These are phyloP conservation scores for Neonectria ditissima DNA, from an alignment of 2,329 filamentous ascomycete species.

Conservation along the genomic window DNA sequence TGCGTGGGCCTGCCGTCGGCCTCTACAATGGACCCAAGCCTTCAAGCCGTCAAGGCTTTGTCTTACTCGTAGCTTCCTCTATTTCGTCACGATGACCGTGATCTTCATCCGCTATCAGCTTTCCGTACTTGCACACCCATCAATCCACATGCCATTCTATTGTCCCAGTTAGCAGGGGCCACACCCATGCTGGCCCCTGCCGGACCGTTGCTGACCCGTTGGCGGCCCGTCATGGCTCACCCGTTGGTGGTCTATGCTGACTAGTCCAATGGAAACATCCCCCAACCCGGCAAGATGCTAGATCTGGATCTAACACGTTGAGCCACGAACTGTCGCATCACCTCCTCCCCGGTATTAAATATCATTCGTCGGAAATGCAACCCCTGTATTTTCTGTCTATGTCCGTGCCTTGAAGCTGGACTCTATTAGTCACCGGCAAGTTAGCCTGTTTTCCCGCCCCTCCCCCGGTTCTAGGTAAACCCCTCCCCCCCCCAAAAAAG, in stretches of 20 bases:
- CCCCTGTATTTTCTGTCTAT: constrained; percentile 30
- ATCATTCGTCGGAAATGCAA: constrained; percentile 26
- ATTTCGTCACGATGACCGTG: constrained; percentile 25
- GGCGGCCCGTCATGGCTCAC: neutral
- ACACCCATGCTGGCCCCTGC: neutral
- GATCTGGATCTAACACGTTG: constrained; percentile 18
- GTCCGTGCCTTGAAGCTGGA: constrained; percentile 18
- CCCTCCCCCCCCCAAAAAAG: neutral
- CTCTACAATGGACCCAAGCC: constrained; percentile 18
- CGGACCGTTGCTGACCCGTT: neutral
- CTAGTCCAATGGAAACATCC: constrained; percentile 10
- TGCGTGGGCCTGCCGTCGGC: constrained; percentile 25
- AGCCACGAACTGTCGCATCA: constrained; percentile 33
- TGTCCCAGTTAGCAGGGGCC: constrained; percentile 8
- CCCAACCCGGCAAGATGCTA: constrained; percentile 20
- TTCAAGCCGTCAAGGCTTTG: constrained; percentile 17
- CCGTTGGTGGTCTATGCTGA: constrained; percentile 5
- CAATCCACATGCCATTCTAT: constrained; percentile 9
- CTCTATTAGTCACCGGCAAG: constrained; percentile 31
- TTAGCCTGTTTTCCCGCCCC: constrained; percentile 18
- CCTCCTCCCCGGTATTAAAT: constrained; percentile 10
- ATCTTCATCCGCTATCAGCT: constrained; percentile 17
- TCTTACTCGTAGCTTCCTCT: constrained; percentile 13
- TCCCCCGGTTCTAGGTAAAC: constrained; percentile 13
- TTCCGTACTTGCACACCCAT: neutral